phyloP scores from a whole-genome alignment of 768 basidiomycete species.

The Rhodosporidiobolus odoratus region DNA sequence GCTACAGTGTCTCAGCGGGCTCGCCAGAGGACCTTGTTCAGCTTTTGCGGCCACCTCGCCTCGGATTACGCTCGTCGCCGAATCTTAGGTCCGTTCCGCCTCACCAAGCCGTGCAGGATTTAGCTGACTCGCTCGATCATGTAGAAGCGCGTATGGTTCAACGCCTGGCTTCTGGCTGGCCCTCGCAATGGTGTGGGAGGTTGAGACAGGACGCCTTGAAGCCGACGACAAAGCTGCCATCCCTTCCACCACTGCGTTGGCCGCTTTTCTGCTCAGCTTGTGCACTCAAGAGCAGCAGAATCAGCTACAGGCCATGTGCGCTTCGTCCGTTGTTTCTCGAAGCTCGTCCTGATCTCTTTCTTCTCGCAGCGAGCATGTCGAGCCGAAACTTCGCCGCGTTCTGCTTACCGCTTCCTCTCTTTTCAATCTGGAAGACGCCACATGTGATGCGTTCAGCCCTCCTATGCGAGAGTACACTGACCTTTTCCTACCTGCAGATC shows the following conservation, averaged over 20 bases:
- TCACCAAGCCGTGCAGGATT: too few relatives aligned
- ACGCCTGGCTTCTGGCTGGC: neutral
- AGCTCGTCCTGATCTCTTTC: neutral
- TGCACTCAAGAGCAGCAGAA: neutral
- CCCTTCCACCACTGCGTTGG: constrained; percentile 13
- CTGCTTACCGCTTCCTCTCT: constrained; percentile 23
- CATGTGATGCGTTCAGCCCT: constrained; percentile 1
- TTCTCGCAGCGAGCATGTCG: constrained; percentile 6
- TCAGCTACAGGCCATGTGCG: constrained; percentile 21
- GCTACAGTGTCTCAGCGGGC: neutral
- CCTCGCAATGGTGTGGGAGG: neutral
- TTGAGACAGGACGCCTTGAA: neutral
- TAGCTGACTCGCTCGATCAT: neutral
- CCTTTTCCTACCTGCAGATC: neutral
- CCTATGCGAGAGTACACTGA: neutral
- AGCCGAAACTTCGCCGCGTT: constrained; percentile 14
- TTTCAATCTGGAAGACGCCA: constrained; percentile 24
- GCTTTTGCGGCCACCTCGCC: constrained; percentile 11
- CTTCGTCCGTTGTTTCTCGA: neutral
- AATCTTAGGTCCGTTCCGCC: neutral
- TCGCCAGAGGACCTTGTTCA: constrained; percentile 1
- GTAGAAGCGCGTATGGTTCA: neutral
- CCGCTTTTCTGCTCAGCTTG: constrained; percentile 21
- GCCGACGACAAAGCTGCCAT: neutral
- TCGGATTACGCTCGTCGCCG: constrained; percentile 3